Evolutionary conservation across 495 filamentous ascomycete genomes (phyloP), one percentile per base, ranked within the genome.

Genomic region (Podospora tetraspora): DNA sequence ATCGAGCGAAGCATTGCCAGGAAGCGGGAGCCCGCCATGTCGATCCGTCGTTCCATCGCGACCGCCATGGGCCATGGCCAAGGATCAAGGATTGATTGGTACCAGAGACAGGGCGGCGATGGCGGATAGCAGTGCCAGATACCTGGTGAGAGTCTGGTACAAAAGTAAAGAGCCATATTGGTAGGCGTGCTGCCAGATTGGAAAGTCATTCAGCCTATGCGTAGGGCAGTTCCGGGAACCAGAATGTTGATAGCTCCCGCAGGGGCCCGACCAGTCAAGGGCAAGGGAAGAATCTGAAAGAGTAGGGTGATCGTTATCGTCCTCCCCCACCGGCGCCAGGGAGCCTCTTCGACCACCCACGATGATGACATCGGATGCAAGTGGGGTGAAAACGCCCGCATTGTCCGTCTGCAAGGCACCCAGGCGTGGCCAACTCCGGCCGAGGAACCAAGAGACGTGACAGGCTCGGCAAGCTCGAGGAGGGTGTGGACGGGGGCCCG

Each of bases 171-270:
- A 71, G 66, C 72, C 65, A 72, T 68, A 72, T 74, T 72, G 62
- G 57, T 43, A 23, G 58, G 56, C 66, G 64, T 59, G 62, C 52
- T 72, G 63, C 65, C 66, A 74, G 66, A 74, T 74, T 76, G 71
- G 57, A 22, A 16, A n/a, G n/a, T 29, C 60, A 73, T 76, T 76
- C 74, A 76, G 74, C 74, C 73, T 75, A 66, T 68, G 67, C 16
- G 52, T 57, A 61, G 30, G 30, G 25, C 68, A 66, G 70, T 70
- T 69, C 70, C 70, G 70, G 68, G 65, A 65, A 71, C 71, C 69
- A 70, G 70, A 69, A 70, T 66, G 61, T 30, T 58, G 59, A 63
- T 67, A 19, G 34, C 62, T 60, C 61, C 59, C 59, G 27, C 19
- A 52, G 43, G 16, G 43, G 19, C 43, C 43, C 43, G 19, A 19